Evolutionary conservation across 2,329 filamentous ascomycete species (phyloP), one percentile per base, ranked within the genome.

Genomic region (Dactylella cylindrospora): DNA sequence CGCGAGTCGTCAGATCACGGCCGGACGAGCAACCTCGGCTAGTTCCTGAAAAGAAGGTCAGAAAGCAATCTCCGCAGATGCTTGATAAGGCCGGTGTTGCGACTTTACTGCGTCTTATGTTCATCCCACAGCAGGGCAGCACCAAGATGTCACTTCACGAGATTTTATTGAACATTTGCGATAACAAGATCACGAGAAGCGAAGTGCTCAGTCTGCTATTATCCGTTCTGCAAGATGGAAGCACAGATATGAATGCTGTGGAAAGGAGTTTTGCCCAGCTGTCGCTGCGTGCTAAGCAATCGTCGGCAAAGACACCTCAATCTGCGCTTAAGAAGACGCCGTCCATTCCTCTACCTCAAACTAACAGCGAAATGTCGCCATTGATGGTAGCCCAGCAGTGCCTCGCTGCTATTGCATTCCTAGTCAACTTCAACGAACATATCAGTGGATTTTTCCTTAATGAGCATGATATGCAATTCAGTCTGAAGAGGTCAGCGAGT

Each of bases 41-140:
- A 64, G 22, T 64, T 41, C 45, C 70, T 0, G 80, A 79, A 71
- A 91, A 90, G 74, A 75, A 78, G 29, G 85, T 86, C 69, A 84
- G 88, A 54, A 86, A 87, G 64, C 84, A 88, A 17, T 86, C 94
- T 55, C 87, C 95, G 19, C 93, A 98, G 72, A 95, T 98, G 86
- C 81, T 98, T 23, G 93, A 98, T 73, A 96, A 95, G 74, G 81
- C 90, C 39, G 93, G 94, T 20, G 85, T 98, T 66, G 93, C 94
- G 20, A 97, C 93, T n/a, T 77, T 98, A 26, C 79, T 98, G 35
- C 88, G 94, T n/a, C 80, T 98, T 7, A 96, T 98, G 91, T 98
- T 98, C 72, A 90, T 97, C 68, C 86, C 88, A 40, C 88, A 96
- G 67, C 88, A 91, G 66, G 88, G 88, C 17, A 93, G 88, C 64